Conservation (phyloP, 768 basidiomycete genomes). For the Leccinum incarnatum region DNA sequence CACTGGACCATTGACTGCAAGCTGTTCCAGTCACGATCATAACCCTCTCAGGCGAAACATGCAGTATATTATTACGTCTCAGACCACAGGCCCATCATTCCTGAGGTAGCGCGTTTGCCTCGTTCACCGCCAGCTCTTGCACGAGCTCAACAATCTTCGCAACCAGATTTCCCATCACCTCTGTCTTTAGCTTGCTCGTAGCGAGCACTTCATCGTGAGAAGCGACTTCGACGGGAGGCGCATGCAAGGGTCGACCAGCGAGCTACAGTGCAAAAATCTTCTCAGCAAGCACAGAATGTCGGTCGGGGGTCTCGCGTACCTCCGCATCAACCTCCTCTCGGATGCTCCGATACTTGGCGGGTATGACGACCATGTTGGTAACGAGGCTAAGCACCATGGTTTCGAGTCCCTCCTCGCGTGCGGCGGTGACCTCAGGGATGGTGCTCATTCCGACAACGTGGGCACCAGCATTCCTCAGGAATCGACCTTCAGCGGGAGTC, state of each 20-base stretch:
- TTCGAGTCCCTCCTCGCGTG: constrained; percentile 69
- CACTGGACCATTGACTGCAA: not conserved
- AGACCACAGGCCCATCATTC: not conserved
- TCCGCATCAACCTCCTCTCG: constrained; percentile 76
- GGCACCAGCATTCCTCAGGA: constrained; percentile 70
- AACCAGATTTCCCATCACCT: constrained; percentile 70
- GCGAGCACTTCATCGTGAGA: constrained; percentile 79
- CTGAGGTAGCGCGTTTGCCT: not conserved
- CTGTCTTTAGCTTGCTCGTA: constrained; percentile 63
- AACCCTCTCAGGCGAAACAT: too few relatives aligned
- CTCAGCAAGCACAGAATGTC: constrained; percentile 1
- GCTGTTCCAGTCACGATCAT: too few relatives aligned
- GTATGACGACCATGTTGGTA: constrained; percentile 82
- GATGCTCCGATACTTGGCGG: constrained; percentile 61
- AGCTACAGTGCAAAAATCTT: constrained; percentile 41
- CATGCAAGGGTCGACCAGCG: constrained; percentile 50
- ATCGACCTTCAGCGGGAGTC: constrained; percentile 80
- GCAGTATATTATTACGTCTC: constrained; percentile 1
- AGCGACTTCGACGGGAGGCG: constrained; percentile 46
- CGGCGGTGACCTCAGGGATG: constrained; percentile 83
- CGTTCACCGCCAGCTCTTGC: constrained; percentile 16
- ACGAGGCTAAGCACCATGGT: constrained; percentile 81
- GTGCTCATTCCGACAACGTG: constrained; percentile 97
- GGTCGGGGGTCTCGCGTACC: constrained; percentile 37
- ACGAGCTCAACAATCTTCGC: constrained; percentile 54